A percentile compares a stretch with the other conserved stretches of the same genome.
Evolutionary conservation across 805 yeast genomes (phyloP).

Genomic region (Wickerhamiella brachini): DNA sequence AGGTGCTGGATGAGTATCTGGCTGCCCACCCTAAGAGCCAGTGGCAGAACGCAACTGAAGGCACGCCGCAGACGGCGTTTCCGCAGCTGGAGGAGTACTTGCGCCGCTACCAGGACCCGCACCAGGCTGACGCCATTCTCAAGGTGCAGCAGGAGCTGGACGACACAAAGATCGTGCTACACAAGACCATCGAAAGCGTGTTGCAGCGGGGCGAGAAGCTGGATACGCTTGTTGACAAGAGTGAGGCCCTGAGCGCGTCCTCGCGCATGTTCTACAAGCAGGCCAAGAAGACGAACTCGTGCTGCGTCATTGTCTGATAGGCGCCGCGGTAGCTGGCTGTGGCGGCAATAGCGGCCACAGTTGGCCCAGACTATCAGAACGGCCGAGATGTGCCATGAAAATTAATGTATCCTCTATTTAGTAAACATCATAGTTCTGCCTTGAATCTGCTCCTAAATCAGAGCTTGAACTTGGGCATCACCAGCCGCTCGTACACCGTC

Average conservation of each 20-base stretch:
- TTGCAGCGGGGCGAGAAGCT: slow-evolving; percentile 93
- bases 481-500: slow-evolving; percentile 15
- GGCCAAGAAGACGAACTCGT: slow-evolving; percentile 87
- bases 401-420: not conserved
- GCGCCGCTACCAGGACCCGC: slow-evolving; percentile 85
- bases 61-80: slow-evolving; percentile 36
- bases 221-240: slow-evolving; percentile 86
- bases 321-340: too few relatives aligned
- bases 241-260: slow-evolving; percentile 78
- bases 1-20: slow-evolving; percentile 79
- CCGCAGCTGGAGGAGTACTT: slow-evolving; percentile 56
- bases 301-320: slow-evolving; percentile 56
- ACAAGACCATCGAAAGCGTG: slow-evolving; percentile 88
- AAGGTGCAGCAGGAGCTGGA: slow-evolving; percentile 95
- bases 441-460: not conserved
- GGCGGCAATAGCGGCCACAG: too few relatives aligned
- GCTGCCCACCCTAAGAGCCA: slow-evolving; percentile 52
- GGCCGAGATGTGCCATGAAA: not conserved
- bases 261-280: slow-evolving; percentile 93
- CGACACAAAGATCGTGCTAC: slow-evolving; percentile 91
- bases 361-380: too few relatives aligned
- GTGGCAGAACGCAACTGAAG: slow-evolving; percentile 37
- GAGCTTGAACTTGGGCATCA: slow-evolving; percentile 14
- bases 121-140: slow-evolving; percentile 93
- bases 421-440: not conserved